Evolutionary conservation across 2,329 filamentous ascomycete species (phyloP).

Genomic region (Trichoderma brevicompactum): DNA sequence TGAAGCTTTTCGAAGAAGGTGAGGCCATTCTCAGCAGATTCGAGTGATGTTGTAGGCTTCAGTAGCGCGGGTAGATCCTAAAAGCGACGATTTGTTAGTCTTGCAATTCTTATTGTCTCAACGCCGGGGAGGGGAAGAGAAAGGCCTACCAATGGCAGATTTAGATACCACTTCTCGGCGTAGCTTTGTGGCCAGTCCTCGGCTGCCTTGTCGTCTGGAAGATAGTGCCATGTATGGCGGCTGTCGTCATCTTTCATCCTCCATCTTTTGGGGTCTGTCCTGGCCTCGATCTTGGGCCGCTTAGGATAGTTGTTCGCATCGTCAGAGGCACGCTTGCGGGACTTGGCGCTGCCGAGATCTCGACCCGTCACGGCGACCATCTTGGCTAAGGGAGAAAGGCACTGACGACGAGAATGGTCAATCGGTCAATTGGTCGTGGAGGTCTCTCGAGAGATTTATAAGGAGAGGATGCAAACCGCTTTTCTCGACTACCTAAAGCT

Average conservation of each 20-base stretch:
- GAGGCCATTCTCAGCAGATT: slow-evolving; percentile 81
- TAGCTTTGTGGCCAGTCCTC: slow-evolving; percentile 81
- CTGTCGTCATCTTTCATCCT: slow-evolving; percentile 81
- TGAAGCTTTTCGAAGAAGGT: slow-evolving; percentile 90
- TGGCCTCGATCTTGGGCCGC: slow-evolving; percentile 54
- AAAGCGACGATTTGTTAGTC: slow-evolving; percentile 16
- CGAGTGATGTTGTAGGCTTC: slow-evolving; percentile 70
- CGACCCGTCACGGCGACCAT: slow-evolving; percentile 41
- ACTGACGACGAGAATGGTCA: background rate
- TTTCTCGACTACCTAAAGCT: background rate
- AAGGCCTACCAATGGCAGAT: slow-evolving; percentile 70
- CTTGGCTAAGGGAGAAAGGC: slow-evolving; percentile 12
- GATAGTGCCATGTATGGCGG: slow-evolving; percentile 91
- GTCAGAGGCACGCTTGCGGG: slow-evolving; percentile 51
- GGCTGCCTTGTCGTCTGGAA: slow-evolving; percentile 71
- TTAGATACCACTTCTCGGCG: slow-evolving; percentile 89
- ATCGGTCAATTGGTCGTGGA: background rate
- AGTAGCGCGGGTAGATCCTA: slow-evolving; percentile 77
- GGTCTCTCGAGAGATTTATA: slow-evolving; percentile 1
- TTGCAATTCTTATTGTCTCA: background rate
- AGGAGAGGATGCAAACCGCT: background rate
- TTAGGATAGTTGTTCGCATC: slow-evolving; percentile 48
- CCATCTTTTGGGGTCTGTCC: slow-evolving; percentile 84
- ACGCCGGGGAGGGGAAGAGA: background rate
- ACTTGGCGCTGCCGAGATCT: slow-evolving; percentile 40